These are phyloP conservation scores for Aspergillus fumigatus DNA, from an alignment of 2,329 filamentous ascomycete species.

Conservation along the genomic window DNA sequence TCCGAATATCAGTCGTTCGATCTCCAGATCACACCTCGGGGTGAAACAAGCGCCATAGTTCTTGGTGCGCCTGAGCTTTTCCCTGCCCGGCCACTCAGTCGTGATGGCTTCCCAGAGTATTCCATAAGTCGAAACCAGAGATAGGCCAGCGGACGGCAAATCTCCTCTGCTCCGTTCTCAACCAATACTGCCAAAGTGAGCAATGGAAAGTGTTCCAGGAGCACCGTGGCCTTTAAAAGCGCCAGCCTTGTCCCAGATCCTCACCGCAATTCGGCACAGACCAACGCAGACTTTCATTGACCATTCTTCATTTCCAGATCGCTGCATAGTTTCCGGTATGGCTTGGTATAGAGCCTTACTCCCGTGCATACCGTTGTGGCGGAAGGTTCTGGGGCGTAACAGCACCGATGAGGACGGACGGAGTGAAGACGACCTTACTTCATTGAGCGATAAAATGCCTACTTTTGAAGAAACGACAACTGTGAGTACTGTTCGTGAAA, in stretches of 20 bases:
- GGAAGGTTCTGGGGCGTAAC: neutral
- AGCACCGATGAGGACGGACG: neutral
- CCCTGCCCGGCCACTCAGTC: too few species aligned
- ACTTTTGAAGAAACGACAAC: neutral
- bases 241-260: neutral
- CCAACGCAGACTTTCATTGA: neutral
- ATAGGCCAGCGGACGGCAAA: too few species aligned
- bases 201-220: too few species aligned
- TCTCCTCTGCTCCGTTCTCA: too few species aligned
- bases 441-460: neutral
- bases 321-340: neutral
- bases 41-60: too few species aligned
- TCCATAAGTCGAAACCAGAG: too few species aligned
- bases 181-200: too few species aligned
- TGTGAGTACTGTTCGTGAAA: neutral
- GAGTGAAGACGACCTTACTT: neutral
- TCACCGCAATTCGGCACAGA: neutral
- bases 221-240: neutral
- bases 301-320: neutral
- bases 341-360: neutral
- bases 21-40: too few species aligned
- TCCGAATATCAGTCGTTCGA: too few species aligned
- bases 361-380: neutral
- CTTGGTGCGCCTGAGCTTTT: too few species aligned
- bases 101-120: too few species aligned